Base-by-base conservation (phyloP, 495 filamentous ascomycete species). In the Oidiodendron maius region DNA sequence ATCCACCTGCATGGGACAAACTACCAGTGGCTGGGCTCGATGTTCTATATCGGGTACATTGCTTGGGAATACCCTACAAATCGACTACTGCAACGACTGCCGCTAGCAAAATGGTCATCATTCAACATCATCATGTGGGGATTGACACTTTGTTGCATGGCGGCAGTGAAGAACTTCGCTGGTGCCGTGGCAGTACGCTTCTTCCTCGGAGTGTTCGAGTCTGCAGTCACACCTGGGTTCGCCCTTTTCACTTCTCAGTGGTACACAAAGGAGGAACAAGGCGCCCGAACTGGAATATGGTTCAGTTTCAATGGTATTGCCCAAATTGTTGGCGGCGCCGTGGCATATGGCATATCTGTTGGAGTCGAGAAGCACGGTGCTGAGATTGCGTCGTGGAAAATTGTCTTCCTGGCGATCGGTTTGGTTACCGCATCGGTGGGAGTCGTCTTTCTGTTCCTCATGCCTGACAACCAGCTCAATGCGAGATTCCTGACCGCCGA, bases 401-500 rank as follows among this genome's bases (percentile, higher is more conserved):
- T 72, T 62, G 60, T 75, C 10, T 78, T 77, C 43, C 64, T 82
- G 28, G 59, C 53, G 3, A 65, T 67, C 61, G 78, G 79, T 12
- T 64, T 76, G 23, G 64, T 82, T 18, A 81, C 77, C 20, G 62
- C 72, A n/a, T 9, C 65, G 12, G 78, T 76, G 58, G 80, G 79
- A 3, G 62, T 80, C 24, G 68, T 81, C 26, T 72, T 75, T 53
- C 73, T 78, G 52, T 73, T 75, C 26, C 69, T 77, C 60, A 79
- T 85, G 56, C 81, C 82, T 0, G 80, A 84, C 55, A 82, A 78
- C 12, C 81, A 81, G 0, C 75, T 84, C 60, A 75, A 74, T 2
- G 80, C 82, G 2, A 76, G 68, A 40, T 80, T 80, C 30, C 71
- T 84, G 22, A 75, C 40, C 20, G 69, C 74, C 32, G 66, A 69